Evolutionary conservation across 2,329 filamentous ascomycete genomes (phyloP), one percentile per base, ranked within the genome.

Genomic region (Beauveria sp.): DNA sequence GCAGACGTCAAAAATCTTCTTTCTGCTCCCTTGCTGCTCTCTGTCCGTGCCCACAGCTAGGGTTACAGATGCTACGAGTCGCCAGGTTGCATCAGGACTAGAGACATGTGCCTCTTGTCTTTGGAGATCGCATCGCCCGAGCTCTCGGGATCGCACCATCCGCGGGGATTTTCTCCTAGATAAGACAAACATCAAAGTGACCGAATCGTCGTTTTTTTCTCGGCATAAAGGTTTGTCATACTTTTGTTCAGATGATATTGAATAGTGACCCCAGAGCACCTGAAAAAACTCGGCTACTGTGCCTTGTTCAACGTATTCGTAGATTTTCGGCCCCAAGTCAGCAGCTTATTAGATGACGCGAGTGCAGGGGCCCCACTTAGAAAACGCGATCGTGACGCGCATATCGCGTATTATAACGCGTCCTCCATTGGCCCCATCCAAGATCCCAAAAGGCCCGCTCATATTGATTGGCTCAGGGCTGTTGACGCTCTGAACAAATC

Each of bases 351-450:
- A 30, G 45, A 58, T 58, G 43, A 46, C 22, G 20, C 38, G 34
- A 57, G 42, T 26, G 10, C 9, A 42, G 20, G 6, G n/a, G 22
- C 10, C 57, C 57, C 50, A 51, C 50, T 30, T 60, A n/a, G 24
- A 53, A 47, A 60, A 47, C 58, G 42, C 58, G 58, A 60, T 26
- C 42, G 49, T 54, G 50, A 60, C 58, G 50, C 58, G 58, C 28
- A 20, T 60, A 28, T 47, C 58, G 58, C 58, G 58, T 60, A 28
- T 47, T 42, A n/a, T 40, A 20, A 50, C 57, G 47, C 57, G 57
- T 59, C 30, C 34, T 58, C 22, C 5, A 30, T 51, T 18, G 49
- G 34, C 5, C 2, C 26, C 28, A 7, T 43, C 42, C n/a, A 8
- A 30, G 20, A 22, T 52, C 24, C 9, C 5, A 38, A 38, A 22